Percentiles rank a stretch among this genome's conserved stretches.
Evolutionary conservation across 2,329 filamentous ascomycete genomes (phyloP).

Genomic region (Rasamsonia emersonii): DNA sequence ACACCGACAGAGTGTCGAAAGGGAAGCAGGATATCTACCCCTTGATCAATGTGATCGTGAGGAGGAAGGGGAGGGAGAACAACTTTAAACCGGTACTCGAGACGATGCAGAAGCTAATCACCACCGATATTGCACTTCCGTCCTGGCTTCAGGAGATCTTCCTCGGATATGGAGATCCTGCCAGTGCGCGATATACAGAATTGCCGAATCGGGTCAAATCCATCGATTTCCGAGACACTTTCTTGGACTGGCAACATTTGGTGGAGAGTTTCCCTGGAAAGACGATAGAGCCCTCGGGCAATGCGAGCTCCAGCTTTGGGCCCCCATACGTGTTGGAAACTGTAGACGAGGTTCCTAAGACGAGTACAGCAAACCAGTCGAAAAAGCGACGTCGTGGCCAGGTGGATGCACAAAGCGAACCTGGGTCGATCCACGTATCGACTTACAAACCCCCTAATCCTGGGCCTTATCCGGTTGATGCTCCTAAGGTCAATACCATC

Average conservation of each 20-base stretch:
- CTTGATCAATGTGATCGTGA: constrained; percentile 73
- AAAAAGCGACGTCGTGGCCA: constrained; percentile 82
- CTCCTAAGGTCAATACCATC: constrained; percentile 69
- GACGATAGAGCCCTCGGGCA: constrained; percentile 68
- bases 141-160: constrained; percentile 95
- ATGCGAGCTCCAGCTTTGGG: constrained; percentile 63
- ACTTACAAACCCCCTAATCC: constrained; percentile 85
- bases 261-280: constrained; percentile 83
- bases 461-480: constrained; percentile 81
- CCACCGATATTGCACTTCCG: constrained; percentile 78
- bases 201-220: constrained; percentile 67
- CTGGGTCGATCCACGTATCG: constrained; percentile 68
- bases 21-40: constrained; percentile 76
- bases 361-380: constrained; percentile 52
- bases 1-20: constrained; percentile 56
- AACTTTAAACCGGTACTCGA: constrained; percentile 94
- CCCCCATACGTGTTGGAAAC: constrained; percentile 82
- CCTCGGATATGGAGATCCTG: constrained; percentile 90
- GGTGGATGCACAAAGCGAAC: constrained; percentile 54
- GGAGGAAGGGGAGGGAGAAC: constrained; percentile 80
- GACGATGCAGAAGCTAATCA: constrained; percentile 76
- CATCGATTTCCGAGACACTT: constrained; percentile 88
- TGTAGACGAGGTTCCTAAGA: constrained; percentile 43
- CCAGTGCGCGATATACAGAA: constrained; percentile 76
- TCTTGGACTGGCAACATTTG: constrained; percentile 90